These are phyloP conservation scores for Acacia pycnantha DNA, from an alignment of 331 rosid genomes.

Conservation along the genomic window DNA sequence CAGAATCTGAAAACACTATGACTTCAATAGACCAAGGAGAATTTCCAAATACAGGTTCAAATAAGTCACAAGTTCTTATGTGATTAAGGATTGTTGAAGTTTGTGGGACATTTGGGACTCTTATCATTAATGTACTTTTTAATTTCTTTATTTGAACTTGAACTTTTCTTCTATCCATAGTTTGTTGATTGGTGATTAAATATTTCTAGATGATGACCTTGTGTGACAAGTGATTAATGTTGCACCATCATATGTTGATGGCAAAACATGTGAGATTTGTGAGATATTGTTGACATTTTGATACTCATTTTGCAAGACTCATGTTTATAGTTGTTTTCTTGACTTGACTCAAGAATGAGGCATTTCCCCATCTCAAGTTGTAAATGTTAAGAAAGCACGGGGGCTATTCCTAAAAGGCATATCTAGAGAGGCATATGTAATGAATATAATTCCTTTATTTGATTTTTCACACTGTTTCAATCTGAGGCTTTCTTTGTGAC, in stretches of 20 bases:
- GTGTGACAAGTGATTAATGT: slow-evolving; percentile 7
- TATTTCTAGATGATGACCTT: neutral
- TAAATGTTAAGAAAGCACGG: too few relatives aligned
- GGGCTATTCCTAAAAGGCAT: too few relatives aligned
- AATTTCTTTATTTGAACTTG: neutral
- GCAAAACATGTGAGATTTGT: neutral
- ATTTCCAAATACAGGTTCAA: neutral
- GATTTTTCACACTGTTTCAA: too few relatives aligned
- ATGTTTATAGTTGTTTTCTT: too few relatives aligned
- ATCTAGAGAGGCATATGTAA: too few relatives aligned
- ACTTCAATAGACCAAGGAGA: neutral
- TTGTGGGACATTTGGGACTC: neutral
- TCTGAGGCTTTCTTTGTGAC: too few relatives aligned
- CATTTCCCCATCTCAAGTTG: too few relatives aligned
- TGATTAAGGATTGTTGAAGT: neutral
- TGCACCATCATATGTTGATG: neutral
- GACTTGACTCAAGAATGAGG: too few relatives aligned
- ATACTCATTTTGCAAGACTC: neutral
- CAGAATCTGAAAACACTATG: neutral
- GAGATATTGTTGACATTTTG: neutral
- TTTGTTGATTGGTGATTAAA: neutral
- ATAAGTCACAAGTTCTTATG: neutral
- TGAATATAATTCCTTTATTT: too few relatives aligned
- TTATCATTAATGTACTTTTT: neutral
- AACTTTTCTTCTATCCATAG: neutral